Percentiles rank a stretch among this genome's conserved stretches.
phyloP scores from a whole-genome alignment of 352 stramenopile species.

The Pythium plurisporium region DNA sequence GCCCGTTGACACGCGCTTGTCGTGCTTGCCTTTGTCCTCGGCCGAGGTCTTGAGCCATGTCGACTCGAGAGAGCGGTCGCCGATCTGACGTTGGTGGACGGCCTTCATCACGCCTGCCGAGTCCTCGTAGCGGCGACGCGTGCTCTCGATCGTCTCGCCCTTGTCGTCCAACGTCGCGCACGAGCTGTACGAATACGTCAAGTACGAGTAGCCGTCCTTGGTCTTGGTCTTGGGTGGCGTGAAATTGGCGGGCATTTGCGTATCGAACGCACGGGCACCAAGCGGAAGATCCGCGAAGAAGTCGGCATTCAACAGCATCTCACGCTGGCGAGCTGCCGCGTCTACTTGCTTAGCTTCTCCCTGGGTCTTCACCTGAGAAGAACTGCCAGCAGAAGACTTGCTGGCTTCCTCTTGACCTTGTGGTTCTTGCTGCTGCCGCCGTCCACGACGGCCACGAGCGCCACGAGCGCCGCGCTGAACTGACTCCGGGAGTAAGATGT shows the following conservation, averaged over 20 bases:
- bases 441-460: background rate
- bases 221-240: conserved; percentile 30
- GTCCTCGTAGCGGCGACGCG: conserved; percentile 80
- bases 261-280: conserved; percentile 43
- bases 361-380: background rate
- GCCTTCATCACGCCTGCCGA: conserved; percentile 77
- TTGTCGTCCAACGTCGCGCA: conserved; percentile 71
- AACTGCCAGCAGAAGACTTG: background rate
- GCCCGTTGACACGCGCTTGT: conserved; percentile 37
- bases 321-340: background rate
- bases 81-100: conserved; percentile 71
- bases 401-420: background rate
- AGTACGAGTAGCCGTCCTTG: conserved; percentile 45
- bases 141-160: conserved; percentile 55
- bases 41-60: conserved; percentile 62
- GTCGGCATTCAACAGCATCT: conserved; percentile 25
- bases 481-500: conserved; percentile 23
- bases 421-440: background rate
- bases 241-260: conserved; percentile 30
- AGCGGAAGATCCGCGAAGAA: conserved; percentile 55
- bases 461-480: background rate
- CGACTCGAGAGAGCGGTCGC: conserved; percentile 58
- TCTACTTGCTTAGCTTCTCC: background rate
- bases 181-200: conserved; percentile 70
- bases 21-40: conserved; percentile 60